Evolutionary conservation across 1,284 basidiomycete genomes (phyloP).

Genomic region (Cerioporus squamosus): DNA sequence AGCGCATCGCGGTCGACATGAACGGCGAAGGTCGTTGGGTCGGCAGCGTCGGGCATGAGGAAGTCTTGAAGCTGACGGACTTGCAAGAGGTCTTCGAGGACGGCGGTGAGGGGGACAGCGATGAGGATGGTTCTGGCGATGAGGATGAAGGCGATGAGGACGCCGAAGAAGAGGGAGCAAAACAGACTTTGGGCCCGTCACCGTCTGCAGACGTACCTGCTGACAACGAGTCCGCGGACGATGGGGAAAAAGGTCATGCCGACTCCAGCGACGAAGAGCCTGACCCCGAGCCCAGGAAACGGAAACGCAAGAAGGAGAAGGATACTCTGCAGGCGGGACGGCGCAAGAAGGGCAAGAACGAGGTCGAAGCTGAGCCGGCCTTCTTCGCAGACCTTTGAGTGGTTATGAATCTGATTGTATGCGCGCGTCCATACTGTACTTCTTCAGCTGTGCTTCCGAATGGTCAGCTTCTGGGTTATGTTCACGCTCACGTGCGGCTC

Average conservation of each 20-base stretch:
- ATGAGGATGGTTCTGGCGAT: conserved; percentile 22
- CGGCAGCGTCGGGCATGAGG: conserved; percentile 94
- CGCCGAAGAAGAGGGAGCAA: conserved; percentile 38
- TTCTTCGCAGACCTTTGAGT: conserved; percentile 73
- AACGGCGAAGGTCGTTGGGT: conserved; percentile 75
- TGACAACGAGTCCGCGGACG: conserved; percentile 44
- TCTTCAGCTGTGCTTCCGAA: too few species aligned
- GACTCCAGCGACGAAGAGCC: conserved; percentile 42
- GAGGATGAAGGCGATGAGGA: conserved; percentile 21
- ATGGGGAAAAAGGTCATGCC: conserved; percentile 35
- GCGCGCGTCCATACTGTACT: too few species aligned
- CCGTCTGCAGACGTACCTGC: conserved; percentile 41
- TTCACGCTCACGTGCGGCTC: too few species aligned
- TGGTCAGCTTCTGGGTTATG: too few species aligned
- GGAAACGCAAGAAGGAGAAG: conserved; percentile 60
- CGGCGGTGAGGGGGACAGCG: conserved; percentile 48
- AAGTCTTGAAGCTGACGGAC: conserved; percentile 85
- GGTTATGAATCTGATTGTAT: not conserved
- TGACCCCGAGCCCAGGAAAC: conserved; percentile 49
- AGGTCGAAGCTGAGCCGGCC: conserved; percentile 56
- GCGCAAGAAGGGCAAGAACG: conserved; percentile 62
- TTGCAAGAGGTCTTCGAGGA: conserved; percentile 68
- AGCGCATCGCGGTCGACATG: conserved; percentile 72
- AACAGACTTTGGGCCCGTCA: conserved; percentile 38
- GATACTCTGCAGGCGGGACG: conserved; percentile 48